phyloP scores from a whole-genome alignment of 116 monocot genomes.

The Trichopus zeylanicus region DNA sequence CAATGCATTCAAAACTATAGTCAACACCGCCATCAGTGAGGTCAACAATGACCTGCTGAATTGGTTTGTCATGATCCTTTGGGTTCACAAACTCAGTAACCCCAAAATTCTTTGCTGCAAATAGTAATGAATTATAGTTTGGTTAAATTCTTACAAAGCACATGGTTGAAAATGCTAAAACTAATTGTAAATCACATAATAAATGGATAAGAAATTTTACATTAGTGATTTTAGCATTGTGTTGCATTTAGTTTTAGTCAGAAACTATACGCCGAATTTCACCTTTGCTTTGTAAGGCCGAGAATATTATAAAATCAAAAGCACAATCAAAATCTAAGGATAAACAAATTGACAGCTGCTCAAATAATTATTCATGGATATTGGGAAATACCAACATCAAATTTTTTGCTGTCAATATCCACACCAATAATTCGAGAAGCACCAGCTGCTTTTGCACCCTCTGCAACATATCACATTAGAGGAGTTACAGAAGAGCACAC shows the following conservation, averaged over 20 bases:
- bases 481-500: constrained; percentile 2
- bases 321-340: background rate
- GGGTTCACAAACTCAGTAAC: constrained; percentile 94
- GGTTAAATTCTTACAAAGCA: background rate
- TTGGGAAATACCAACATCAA: constrained; percentile 63
- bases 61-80: constrained; percentile 89
- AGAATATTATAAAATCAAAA: background rate
- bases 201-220: too few relatives aligned
- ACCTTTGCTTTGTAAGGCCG: background rate
- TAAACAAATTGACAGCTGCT: too few relatives aligned
- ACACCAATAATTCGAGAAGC: constrained; percentile 93
- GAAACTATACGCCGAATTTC: too few relatives aligned
- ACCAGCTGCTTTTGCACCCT: constrained; percentile 95
- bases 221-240: too few relatives aligned
- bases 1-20: constrained; percentile 99
- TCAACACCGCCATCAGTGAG: constrained; percentile 98
- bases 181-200: too few relatives aligned
- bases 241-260: too few relatives aligned
- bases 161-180: background rate
- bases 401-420: constrained; percentile 90
- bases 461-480: constrained; percentile 59
- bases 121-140: background rate
- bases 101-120: constrained; percentile 91
- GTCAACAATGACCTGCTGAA: constrained; percentile 91
- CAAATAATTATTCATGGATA: background rate